phyloP scores from a whole-genome alignment of 306 rosid genomes.

The Arachis hypogaea region DNA sequence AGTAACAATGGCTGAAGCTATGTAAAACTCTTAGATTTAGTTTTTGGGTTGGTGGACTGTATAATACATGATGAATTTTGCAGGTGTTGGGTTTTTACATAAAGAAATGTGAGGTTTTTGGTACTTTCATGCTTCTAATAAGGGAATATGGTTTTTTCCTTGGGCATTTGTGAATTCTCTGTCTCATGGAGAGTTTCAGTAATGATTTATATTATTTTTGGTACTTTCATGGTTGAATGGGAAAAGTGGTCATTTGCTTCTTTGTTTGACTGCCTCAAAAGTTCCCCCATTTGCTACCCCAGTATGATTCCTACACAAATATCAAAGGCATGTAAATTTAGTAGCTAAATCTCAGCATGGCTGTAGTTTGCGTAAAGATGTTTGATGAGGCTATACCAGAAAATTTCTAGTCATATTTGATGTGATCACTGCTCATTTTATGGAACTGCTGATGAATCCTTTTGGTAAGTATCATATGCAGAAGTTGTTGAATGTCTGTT shows the following conservation, averaged over 20 bases:
- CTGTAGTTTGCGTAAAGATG: constrained; percentile 35
- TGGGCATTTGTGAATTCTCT: neutral
- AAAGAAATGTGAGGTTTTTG: constrained; percentile 9
- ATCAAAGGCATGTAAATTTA: constrained; percentile 30
- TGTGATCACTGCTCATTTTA: neutral
- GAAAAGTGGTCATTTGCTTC: neutral
- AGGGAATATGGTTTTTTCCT: neutral
- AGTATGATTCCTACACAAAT: constrained; percentile 38
- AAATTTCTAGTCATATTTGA: constrained; percentile 4
- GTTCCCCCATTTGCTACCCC: neutral
- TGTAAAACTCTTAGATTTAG: constrained; percentile 12
- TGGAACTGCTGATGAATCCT: constrained; percentile 6
- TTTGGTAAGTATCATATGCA: neutral
- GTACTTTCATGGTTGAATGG: neutral
- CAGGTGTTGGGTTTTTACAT: constrained; percentile 4
- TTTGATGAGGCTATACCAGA: constrained; percentile 21
- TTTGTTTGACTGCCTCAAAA: neutral
- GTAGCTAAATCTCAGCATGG: constrained; percentile 44
- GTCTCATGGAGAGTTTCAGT: neutral
- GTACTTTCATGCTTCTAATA: neutral
- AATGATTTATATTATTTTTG: neutral
- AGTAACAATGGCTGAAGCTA: constrained; percentile 2
- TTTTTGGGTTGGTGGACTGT: constrained; percentile 19
- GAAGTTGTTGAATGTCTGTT: neutral
- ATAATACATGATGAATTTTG: constrained; percentile 18